These are phyloP conservation scores for Lentinus polychrous DNA, from an alignment of 1,284 basidiomycete genomes.

Conservation along the genomic window DNA sequence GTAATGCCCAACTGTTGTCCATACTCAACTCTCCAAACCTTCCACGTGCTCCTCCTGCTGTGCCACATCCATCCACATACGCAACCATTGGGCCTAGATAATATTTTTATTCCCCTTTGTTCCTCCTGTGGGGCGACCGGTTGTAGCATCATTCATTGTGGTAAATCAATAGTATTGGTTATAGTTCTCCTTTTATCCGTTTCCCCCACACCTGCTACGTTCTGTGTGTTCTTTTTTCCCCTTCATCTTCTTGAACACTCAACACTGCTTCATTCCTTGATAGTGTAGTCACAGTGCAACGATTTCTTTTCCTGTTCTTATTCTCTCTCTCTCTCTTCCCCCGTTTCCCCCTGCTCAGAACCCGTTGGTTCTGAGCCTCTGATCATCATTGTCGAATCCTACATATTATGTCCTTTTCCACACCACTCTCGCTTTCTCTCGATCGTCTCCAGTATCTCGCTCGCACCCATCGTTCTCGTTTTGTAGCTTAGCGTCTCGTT, in stretches of 20 bases:
- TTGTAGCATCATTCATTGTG: slow-evolving; percentile 18
- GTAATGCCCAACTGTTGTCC: slow-evolving; percentile 27
- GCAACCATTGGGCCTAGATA: slow-evolving; percentile 20
- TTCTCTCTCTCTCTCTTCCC: slow-evolving; percentile 7
- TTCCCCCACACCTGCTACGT: slow-evolving; percentile 3
- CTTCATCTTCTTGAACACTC: not conserved
- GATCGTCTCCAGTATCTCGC: not conserved
- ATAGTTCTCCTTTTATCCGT: slow-evolving; percentile 8
- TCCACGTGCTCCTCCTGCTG: slow-evolving; percentile 17
- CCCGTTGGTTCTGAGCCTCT: slow-evolving; percentile 7
- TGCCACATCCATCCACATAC: slow-evolving; percentile 16
- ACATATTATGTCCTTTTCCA: not conserved
- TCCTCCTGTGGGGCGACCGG: slow-evolving; percentile 9
- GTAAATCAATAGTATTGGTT: slow-evolving; percentile 8
- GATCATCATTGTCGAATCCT: not conserved
- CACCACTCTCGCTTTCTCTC: not conserved
- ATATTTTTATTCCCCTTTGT: slow-evolving; percentile 14
- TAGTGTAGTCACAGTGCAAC: not conserved
- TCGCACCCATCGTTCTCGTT: not conserved
- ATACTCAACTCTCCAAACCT: slow-evolving; percentile 26
- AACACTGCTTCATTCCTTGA: not conserved
- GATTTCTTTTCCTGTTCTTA: slow-evolving; percentile 9
- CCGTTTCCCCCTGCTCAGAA: not conserved
- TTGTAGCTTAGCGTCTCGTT: slow-evolving; percentile 7
- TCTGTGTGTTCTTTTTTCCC: slow-evolving; percentile 10